phyloP scores from a whole-genome alignment of 2,329 filamentous ascomycete species.

The Fusarium buxicola region DNA sequence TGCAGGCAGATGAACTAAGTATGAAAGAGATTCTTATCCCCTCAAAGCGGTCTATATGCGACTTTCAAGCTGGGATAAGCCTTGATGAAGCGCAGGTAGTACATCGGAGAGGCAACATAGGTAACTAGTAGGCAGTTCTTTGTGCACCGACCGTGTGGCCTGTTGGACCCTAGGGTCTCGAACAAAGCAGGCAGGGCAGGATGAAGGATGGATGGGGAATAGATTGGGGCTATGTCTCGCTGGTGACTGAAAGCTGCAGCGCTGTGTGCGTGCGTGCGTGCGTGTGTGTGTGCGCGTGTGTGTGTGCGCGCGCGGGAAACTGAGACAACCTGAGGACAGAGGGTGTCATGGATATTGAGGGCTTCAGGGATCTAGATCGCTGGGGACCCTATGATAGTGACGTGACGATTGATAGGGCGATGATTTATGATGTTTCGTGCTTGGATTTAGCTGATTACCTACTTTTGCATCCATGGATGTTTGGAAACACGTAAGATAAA shows the following conservation, averaged over 20 bases:
- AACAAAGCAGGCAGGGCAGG: neutral
- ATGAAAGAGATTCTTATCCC: neutral
- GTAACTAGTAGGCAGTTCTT: constrained; percentile 1
- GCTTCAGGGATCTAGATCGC: constrained; percentile 16
- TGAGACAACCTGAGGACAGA: constrained; percentile 28
- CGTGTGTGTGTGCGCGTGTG: no score
- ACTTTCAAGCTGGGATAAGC: constrained; percentile 8
- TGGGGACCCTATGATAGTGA: constrained; percentile 20
- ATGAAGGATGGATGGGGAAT: neutral
- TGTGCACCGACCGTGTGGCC: constrained; percentile 22
- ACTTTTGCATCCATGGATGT: neutral
- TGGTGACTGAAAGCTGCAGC: neutral
- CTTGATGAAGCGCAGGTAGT: constrained; percentile 5
- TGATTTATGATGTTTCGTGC: neutral
- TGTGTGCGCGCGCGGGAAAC: constrained; percentile 14
- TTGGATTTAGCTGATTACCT: neutral
- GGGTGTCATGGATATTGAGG: constrained; percentile 18
- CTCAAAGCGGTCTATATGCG: neutral
- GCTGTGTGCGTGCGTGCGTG: neutral
- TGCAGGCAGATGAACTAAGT: constrained; percentile 7
- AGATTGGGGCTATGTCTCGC: neutral
- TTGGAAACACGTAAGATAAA: no score
- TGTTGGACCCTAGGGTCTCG: neutral
- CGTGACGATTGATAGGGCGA: constrained; percentile 6
- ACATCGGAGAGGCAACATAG: constrained; percentile 1